phyloP scores from a whole-genome alignment of 495 filamentous ascomycete genomes.

The Lasiosphaeria hispida region DNA sequence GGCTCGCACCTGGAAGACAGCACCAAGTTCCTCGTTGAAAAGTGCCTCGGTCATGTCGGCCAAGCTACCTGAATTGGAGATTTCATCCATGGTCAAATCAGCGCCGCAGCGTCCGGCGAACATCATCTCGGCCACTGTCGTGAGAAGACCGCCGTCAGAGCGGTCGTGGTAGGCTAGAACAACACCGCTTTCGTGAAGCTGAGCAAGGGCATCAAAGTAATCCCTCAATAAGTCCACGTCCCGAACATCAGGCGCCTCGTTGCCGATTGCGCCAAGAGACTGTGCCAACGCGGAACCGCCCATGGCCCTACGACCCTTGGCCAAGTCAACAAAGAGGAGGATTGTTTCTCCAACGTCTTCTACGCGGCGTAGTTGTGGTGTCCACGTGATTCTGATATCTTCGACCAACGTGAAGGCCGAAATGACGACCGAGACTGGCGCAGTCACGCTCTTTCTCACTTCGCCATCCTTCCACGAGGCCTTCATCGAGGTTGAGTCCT shows the following conservation, averaged over 20 bases:
- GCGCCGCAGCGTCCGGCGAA: conserved; percentile 92
- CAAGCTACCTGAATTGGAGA: conserved; percentile 55
- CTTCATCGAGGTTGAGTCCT: conserved; percentile 99
- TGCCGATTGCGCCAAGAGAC: conserved; percentile 82
- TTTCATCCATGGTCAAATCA: conserved; percentile 76
- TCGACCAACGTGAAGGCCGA: conserved; percentile 84
- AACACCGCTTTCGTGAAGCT: conserved; percentile 80
- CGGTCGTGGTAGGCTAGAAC: conserved; percentile 94
- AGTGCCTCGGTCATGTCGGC: conserved; percentile 69
- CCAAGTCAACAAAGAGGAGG: conserved; percentile 88
- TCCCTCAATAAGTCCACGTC: conserved; percentile 79
- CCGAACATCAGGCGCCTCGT: conserved; percentile 80
- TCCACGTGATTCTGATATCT: conserved; percentile 85
- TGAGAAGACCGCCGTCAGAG: conserved; percentile 91
- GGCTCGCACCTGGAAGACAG: conserved; percentile 90
- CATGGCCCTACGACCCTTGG: conserved; percentile 69
- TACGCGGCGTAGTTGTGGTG: conserved; percentile 74
- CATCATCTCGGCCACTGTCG: conserved; percentile 94
- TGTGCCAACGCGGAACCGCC: conserved; percentile 94
- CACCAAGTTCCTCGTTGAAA: conserved; percentile 97
- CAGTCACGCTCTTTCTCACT: conserved; percentile 80
- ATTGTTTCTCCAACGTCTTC: conserved; percentile 89
- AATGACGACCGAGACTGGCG: conserved; percentile 85
- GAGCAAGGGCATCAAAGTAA: conserved; percentile 85
- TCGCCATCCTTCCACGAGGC: conserved; percentile 85